phyloP scores from a whole-genome alignment of 108 stramenopile genomes.

The Cylindrotheca closterium region DNA sequence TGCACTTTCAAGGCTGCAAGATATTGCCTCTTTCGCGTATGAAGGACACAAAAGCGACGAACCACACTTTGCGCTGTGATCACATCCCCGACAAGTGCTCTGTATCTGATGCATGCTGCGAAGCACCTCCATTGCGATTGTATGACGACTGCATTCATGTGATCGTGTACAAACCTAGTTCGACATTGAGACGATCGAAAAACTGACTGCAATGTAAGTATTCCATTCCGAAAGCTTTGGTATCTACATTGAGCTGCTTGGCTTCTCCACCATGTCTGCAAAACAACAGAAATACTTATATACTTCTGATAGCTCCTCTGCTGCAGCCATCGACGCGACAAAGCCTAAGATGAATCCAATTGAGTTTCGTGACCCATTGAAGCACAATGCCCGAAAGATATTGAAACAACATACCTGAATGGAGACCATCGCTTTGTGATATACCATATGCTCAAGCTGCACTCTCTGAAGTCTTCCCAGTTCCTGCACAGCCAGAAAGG shows the following conservation, averaged over 20 bases:
- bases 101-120: not conserved
- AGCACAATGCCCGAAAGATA: not conserved
- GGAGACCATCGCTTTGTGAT: not conserved
- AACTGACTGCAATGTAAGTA: not conserved
- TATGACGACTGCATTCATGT: not conserved
- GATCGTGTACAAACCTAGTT: not conserved
- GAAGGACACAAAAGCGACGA: not conserved
- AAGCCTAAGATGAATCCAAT: too few relatives aligned
- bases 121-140: not conserved
- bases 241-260: not conserved
- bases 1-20: constrained; percentile 29
- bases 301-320: not conserved
- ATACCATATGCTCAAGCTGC: not conserved
- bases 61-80: not conserved
- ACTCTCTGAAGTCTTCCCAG: not conserved
- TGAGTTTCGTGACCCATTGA: too few relatives aligned
- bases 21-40: not conserved
- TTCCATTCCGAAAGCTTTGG: not conserved
- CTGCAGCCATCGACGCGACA: not conserved
- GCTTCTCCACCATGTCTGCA: not conserved
- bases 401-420: constrained; percentile 6
- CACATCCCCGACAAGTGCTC: constrained; percentile 3
- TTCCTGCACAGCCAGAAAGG: not conserved
- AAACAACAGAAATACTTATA: not conserved
- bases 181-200: not conserved